Evolutionary conservation across 192 early-diverging fungal species (phyloP).

Genomic region (Entomortierella parvispora): DNA sequence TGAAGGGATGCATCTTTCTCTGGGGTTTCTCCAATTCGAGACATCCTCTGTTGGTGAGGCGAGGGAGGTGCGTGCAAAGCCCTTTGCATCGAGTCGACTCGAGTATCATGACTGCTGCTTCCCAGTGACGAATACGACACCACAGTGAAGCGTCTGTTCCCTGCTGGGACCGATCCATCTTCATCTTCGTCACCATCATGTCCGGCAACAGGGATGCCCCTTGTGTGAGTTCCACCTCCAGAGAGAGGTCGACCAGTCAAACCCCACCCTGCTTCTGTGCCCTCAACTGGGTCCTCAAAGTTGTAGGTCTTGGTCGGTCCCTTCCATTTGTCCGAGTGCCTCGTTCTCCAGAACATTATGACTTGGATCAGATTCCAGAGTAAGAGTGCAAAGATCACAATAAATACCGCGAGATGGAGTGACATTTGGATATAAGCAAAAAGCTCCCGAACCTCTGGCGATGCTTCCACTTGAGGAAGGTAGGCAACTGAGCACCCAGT

Average conservation of each 20-base stretch:
- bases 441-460: slow-evolving; percentile 40
- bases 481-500: slow-evolving; percentile 53
- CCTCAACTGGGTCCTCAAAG: slow-evolving; percentile 32
- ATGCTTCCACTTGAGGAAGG: slow-evolving; percentile 21
- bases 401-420: slow-evolving; percentile 51
- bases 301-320: slow-evolving; percentile 39
- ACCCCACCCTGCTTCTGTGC: slow-evolving; percentile 24
- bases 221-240: slow-evolving; percentile 6
- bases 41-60: neutral
- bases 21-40: neutral
- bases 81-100: slow-evolving; percentile 15
- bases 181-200: slow-evolving; percentile 15
- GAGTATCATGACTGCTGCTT: slow-evolving; percentile 8
- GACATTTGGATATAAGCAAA: slow-evolving; percentile 56
- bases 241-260: slow-evolving; percentile 13
- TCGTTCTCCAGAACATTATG: slow-evolving; percentile 32
- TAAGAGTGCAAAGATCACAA: slow-evolving; percentile 50
- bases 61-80: slow-evolving; percentile 4
- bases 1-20: slow-evolving; percentile 26
- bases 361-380: slow-evolving; percentile 41
- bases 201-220: neutral
- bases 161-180: neutral
- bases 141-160: slow-evolving; percentile 28
- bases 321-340: slow-evolving; percentile 27
- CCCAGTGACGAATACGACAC: slow-evolving; percentile 34